Evolutionary conservation across 768 basidiomycete species (phyloP), one percentile per base, ranked within the genome.

Genomic region (Epithele typhae): DNA sequence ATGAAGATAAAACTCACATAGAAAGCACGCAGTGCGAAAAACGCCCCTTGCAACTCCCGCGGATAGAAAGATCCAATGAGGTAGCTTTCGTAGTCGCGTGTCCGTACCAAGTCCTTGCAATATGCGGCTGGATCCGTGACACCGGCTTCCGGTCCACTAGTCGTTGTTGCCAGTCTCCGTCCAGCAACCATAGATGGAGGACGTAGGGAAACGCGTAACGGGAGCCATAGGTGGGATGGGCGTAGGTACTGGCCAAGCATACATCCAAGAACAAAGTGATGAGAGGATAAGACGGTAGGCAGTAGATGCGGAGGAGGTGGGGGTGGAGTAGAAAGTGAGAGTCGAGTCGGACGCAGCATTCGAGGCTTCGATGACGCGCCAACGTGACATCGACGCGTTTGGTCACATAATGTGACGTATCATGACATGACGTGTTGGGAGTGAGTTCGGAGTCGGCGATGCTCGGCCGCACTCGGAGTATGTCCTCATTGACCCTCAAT

Each of bases 31-130:
- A 92, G 65, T 6, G 88, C 89, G 55, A 84, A 84, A 60, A 82
- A 92, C 36, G 78, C 84, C 60, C 67, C 72, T 64, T 79, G 82
- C 47, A 73, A 56, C n/a, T 69, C 61, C n/a, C 67, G 65, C n/a
- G 89, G 85, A 58, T 79, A 92, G 62, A 87, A 78, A 34, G 81
- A 81, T 4, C 82, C 79, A 24, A 75, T 70, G 23, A 93, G 70
- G 60, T 76, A 90, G 14, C 84, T 82, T 42, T 91, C 87, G 61
- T 91, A 87, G 71, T 93, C 90, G 57, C 87, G 79, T 67, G 80
- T 85, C 49, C 73, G 81, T 43, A 92, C 83, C 46, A 87, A 69
- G 30, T 79, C 71, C 48, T 63, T 75, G 75, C 90, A 93, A 59
- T 89, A 90, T 36, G 71, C 71, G 14, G 65, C 59, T 33, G 84